Evolutionary conservation across 148 eudicot species (phyloP), one percentile per base, ranked within the genome.

Genomic region (Simmondsia chinensis): DNA sequence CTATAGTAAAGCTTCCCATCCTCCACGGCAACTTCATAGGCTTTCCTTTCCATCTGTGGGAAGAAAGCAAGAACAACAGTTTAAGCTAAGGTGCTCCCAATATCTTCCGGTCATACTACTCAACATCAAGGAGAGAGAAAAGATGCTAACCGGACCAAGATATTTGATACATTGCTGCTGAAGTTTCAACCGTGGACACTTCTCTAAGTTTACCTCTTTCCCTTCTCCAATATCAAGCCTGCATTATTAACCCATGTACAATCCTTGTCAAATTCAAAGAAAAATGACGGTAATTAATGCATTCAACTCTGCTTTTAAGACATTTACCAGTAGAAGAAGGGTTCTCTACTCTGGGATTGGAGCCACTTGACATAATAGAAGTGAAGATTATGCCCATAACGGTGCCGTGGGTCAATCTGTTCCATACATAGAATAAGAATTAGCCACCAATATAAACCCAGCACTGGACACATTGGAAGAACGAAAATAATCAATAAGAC

Each of bases 201-300:
- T 82, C 9, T 91, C 94, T 43, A 80, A 63, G 63, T 76, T 85
- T 25, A 79, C 74, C 60, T 91, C 99, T 55, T 61, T 85, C 9
- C 99, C 99, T 71, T 91, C 99, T 37, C 99, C 99, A 26, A 91
- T 79, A 54, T 91, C 99, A 66, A 89, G 71, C 97, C 96, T 87
- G 59, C 47, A 61, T 54, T 35, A n/a, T n/a, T n/a, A n/a, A n/a
- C n/a, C n/a, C n/a, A n/a, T n/a, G n/a, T n/a, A n/a, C n/a, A n/a
- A n/a, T n/a, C n/a, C n/a, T n/a, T n/a, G n/a, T n/a, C n/a, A n/a
- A n/a, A n/a, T n/a, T n/a, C n/a, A n/a, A n/a, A n/a, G n/a, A n/a
- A n/a, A n/a, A n/a, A n/a, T n/a, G n/a, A n/a, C n/a, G n/a, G n/a
- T n/a, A n/a, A n/a, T n/a, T n/a, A n/a, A n/a, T n/a, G n/a, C n/a